Base-by-base conservation (phyloP, 2,329 filamentous ascomycete species). In the Paecilomyces variotii region DNA sequence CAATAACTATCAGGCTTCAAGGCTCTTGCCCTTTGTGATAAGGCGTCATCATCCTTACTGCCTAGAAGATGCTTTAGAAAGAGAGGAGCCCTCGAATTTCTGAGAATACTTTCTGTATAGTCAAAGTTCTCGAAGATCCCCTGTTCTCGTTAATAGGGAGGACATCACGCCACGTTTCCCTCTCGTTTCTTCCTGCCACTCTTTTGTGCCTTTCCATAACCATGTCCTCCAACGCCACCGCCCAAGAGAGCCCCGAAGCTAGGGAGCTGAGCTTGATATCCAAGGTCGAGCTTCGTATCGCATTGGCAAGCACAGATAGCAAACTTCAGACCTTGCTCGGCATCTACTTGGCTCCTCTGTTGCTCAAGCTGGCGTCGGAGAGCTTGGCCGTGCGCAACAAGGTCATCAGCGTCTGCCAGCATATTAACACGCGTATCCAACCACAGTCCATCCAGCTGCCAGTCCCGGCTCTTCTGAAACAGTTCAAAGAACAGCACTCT, bases 301-400 rank as follows among this genome's bases (percentile, higher is more conserved):
- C 85, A 28, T 84, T 93, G 56, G 88, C 92, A 28, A 89, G 91
- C 65, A 87, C 91, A 56, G 93, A 97, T 71, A 81, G 85, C 62
- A 95, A 93, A 76, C 83, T 99, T 1, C 85, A 93, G 71, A 78
- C 85, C 26, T 79, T 94, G 14, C 80, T 99, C 19, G 85, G 88
- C 67, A 86, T 84, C 50, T 97, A 93, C 69, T 80, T 99, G 27
- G 79, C 89, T 2, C 88, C 93, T 0, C 77, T 97, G 10, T 82
- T 99, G 2, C 80, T 97, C 59, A 97, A 97, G 72, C 85, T 95
- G 32, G 86, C 83, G 32, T 97, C 92, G 54, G 88, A 91, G 26
- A 85, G 92, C 74, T 82, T 85, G 55, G 81, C 85, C 52, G 94
- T 97, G 28, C 85, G 93, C 66, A 87, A 87, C 66, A 94, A 93